Evolutionary conservation across 176 grass and related monocot species (phyloP), one percentile per base, ranked within the genome.

Genomic region (Tuctoria greenei): DNA sequence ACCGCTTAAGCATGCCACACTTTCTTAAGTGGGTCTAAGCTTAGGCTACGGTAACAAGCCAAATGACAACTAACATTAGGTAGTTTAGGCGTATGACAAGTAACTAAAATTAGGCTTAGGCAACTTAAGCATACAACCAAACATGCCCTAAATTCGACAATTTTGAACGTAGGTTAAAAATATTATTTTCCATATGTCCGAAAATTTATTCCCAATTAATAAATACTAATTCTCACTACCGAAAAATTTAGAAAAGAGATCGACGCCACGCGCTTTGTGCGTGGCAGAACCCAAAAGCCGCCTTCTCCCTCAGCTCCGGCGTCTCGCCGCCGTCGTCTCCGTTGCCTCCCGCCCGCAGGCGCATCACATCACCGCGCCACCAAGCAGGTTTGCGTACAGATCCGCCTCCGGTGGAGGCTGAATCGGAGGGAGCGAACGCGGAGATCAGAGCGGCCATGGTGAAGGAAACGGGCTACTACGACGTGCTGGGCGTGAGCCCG

Each of bases 401-500:
- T 79, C 85, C 54, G 15, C 49, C 61, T 23, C 61, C 13, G 15
- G 20, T 46, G 38, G 7, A 21, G 3, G 28, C 21, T 25, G 78
- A 64, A 46, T 58, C 46, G 72, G 72, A 27, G 15, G 21, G 51
- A 46, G 78, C 61, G 17, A 9, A 31, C 55, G 73, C 7, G 40
- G 60, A 72, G 79, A 78, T 82, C 79, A 40, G 41, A 27, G 67
- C 27, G 37, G 73, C 67, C 85, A 94, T 92, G 95, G 95, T 98
- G 71, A 92, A 91, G 67, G 95, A 98, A 50, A 98, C 95, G 25
- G 73, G 79, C 21, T 98, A 98, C 86, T 98, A 98, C 43, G 95
- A 98, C 63, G 95, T 98, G 69, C 73, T 98, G 46, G 95, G 88
- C 25, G 86, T 98, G 14, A 73, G 42, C 64, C 91, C 95, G 17